These are phyloP conservation scores for Blakeslea trispora DNA, from an alignment of 371 early-diverging fungal species.

Conservation along the genomic window DNA sequence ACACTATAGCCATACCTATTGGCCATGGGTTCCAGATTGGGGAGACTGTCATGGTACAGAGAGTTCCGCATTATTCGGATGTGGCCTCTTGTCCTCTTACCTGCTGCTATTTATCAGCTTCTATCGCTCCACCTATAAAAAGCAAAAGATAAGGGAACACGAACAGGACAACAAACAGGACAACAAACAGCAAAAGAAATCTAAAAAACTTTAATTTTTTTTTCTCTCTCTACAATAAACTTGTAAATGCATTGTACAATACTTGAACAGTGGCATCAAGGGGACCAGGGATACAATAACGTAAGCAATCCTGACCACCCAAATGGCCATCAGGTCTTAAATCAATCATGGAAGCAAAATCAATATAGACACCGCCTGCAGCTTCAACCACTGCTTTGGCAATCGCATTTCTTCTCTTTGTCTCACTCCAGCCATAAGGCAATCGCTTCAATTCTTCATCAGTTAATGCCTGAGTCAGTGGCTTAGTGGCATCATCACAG, in stretches of 20 bases:
- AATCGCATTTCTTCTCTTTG: slow-evolving; percentile 55
- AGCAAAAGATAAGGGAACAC: slow-evolving; percentile 12
- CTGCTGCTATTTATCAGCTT: slow-evolving; percentile 83
- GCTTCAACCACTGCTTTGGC: slow-evolving; percentile 58
- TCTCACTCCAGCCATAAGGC: slow-evolving; percentile 60
- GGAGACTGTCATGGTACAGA: slow-evolving; percentile 77
- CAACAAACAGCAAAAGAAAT: slow-evolving; percentile 1
- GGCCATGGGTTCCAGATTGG: slow-evolving; percentile 61
- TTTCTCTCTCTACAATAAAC: too few species aligned
- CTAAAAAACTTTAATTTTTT: slow-evolving; percentile 17
- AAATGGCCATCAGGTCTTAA: slow-evolving; percentile 62
- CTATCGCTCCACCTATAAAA: slow-evolving; percentile 76
- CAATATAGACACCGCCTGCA: slow-evolving; percentile 60
- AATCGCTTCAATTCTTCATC: slow-evolving; percentile 39
- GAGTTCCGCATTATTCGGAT: slow-evolving; percentile 75
- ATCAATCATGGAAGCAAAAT: slow-evolving; percentile 55
- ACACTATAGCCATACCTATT: slow-evolving; percentile 59
- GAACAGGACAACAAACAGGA: slow-evolving; percentile 17
- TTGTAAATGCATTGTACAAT: slow-evolving; percentile 49
- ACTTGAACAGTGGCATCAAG: slow-evolving; percentile 56
- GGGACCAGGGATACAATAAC: slow-evolving; percentile 71
- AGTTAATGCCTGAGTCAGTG: slow-evolving; percentile 30
- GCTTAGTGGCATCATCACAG: slow-evolving; percentile 44
- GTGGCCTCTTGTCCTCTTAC: slow-evolving; percentile 75
- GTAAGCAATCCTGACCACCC: slow-evolving; percentile 58